These are phyloP conservation scores for Madurella fahalii DNA, from an alignment of 2,329 filamentous ascomycete species.

Conservation along the genomic window DNA sequence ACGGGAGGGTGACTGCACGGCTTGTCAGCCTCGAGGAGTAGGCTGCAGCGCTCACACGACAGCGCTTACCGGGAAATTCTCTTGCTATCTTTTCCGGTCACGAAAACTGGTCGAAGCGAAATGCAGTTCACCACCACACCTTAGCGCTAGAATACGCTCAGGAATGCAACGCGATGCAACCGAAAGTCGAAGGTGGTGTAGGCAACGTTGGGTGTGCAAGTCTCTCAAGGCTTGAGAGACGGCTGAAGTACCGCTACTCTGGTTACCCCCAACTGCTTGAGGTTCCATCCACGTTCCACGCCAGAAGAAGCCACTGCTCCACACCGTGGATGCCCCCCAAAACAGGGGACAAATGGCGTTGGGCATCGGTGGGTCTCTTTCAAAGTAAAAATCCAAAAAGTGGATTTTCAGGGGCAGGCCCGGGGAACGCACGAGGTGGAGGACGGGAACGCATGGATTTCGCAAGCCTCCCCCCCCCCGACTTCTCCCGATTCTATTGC, in stretches of 20 bases:
- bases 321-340: background rate
- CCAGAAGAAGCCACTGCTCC: background rate
- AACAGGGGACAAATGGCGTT: background rate
- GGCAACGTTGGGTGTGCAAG: too few species aligned
- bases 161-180: background rate
- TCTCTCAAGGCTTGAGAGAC: too few species aligned
- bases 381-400: conserved; percentile 3
- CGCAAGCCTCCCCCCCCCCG: conserved; percentile 7
- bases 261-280: background rate
- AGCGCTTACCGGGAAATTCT: background rate
- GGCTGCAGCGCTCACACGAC: background rate
- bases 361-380: conserved; percentile 12
- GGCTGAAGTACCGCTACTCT: too few species aligned
- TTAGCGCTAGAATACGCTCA: background rate
- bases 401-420: conserved; percentile 21
- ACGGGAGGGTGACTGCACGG: background rate
- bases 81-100: background rate
- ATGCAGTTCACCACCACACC: background rate
- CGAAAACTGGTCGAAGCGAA: background rate
- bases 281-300: background rate
- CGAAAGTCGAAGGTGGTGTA: too few species aligned
- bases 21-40: background rate
- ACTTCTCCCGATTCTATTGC: conserved; percentile 18
- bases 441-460: background rate
- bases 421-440: conserved; percentile 18